Evolutionary conservation across 306 rosid genomes (phyloP).

Genomic region (Mimosa pudica): DNA sequence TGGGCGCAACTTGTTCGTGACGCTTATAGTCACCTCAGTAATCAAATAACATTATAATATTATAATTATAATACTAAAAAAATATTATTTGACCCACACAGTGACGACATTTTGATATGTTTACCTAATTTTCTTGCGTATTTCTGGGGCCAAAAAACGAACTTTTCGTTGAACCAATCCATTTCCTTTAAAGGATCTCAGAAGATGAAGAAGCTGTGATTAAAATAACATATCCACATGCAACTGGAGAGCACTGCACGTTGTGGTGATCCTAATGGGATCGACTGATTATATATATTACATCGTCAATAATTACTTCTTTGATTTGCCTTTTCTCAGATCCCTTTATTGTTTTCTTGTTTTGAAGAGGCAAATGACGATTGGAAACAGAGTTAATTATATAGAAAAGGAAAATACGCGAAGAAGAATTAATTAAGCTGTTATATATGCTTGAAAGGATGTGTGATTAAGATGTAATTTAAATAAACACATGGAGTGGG

Average conservation of each 20-base stretch:
- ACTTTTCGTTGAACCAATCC: conserved; percentile 21
- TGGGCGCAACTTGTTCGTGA: background rate
- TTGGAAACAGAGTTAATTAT: conserved; percentile 21
- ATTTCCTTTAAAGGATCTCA: background rate
- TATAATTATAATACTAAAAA: no score
- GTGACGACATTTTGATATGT: background rate
- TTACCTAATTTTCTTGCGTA: conserved; percentile 3
- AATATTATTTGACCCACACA: conserved; percentile 7
- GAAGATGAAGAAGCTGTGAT: background rate
- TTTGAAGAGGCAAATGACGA: background rate
- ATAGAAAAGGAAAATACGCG: background rate
- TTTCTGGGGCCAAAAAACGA: background rate
- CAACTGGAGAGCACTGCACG: background rate
- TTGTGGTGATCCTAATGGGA: background rate
- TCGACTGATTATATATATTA: background rate
- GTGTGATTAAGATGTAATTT: no score
- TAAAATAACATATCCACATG: conserved; percentile 25
- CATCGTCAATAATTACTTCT: background rate
- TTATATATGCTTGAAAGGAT: background rate
- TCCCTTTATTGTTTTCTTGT: background rate
- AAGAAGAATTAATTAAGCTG: background rate
- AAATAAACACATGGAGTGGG: no score
- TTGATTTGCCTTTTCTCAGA: background rate
- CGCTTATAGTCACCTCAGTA: background rate
- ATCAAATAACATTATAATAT: background rate